Percentiles rank a stretch among this genome's conserved stretches.
Evolutionary conservation across 805 yeast species (phyloP).

Genomic region (Saturnispora halmiae): DNA sequence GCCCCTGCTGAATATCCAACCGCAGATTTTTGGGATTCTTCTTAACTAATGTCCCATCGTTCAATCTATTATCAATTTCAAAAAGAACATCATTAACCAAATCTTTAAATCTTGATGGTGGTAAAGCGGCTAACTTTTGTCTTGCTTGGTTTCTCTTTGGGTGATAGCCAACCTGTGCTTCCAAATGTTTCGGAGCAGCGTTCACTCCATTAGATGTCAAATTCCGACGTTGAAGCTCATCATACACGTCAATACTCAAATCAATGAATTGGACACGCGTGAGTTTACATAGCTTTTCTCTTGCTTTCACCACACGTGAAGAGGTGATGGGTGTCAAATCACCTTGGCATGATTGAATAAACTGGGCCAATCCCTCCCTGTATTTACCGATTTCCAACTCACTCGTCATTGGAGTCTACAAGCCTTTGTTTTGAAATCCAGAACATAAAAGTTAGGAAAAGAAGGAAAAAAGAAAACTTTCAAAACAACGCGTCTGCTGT

Average conservation of each 20-base stretch:
- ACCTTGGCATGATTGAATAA: constrained; percentile 43
- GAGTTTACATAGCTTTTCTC: constrained; percentile 75
- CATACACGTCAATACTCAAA: constrained; percentile 88
- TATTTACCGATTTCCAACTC: constrained; percentile 8
- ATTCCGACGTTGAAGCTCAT: constrained; percentile 77
- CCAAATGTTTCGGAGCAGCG: constrained; percentile 21
- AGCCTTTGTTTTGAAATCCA: background rate
- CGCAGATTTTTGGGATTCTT: constrained; percentile 7
- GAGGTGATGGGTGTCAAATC: constrained; percentile 35
- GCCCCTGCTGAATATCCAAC: no score
- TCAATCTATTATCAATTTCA: constrained; percentile 60
- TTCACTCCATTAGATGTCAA: background rate
- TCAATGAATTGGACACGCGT: constrained; percentile 80
- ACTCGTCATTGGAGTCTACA: constrained; percentile 6
- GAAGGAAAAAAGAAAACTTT: background rate
- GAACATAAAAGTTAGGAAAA: background rate
- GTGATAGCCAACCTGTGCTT: constrained; percentile 59
- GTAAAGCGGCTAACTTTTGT: constrained; percentile 77
- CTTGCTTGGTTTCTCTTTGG: constrained; percentile 95
- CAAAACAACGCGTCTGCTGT: constrained; percentile 1
- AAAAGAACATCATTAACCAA: constrained; percentile 80
- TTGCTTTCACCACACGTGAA: constrained; percentile 68
- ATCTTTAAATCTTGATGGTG: constrained; percentile 76
- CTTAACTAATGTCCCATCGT: background rate
- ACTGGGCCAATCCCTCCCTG: constrained; percentile 37